A percentile compares a stretch with the other conserved stretches of the same genome.
Conservation (phyloP, 805 yeast species). For the Sugiyamaella floridensis region DNA sequence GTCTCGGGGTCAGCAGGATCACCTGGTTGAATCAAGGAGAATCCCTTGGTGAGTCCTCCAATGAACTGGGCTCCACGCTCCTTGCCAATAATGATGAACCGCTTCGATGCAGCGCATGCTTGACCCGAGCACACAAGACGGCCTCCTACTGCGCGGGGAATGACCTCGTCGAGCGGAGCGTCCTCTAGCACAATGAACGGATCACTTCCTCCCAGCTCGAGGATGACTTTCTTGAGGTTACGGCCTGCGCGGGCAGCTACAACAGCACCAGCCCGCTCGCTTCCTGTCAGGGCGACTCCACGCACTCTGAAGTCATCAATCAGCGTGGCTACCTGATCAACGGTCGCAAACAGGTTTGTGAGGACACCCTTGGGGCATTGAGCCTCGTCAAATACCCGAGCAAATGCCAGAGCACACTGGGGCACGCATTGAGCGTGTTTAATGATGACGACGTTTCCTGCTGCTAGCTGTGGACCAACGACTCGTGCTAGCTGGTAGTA, state of each 20-base stretch:
- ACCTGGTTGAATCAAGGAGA: constrained; percentile 41
- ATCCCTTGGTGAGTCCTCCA: background rate
- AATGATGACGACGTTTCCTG: constrained; percentile 53
- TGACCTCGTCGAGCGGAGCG: constrained; percentile 51
- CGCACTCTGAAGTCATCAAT: constrained; percentile 9
- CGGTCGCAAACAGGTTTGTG: constrained; percentile 21
- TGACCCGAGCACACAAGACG: constrained; percentile 60
- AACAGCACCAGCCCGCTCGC: constrained; percentile 22
- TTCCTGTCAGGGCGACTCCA: constrained; percentile 10
- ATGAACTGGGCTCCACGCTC: constrained; percentile 3
- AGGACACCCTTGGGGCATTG: constrained; percentile 54
- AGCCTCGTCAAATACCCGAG: constrained; percentile 47
- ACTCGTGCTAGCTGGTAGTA: constrained; percentile 61
- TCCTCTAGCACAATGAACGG: constrained; percentile 57
- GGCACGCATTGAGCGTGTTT: constrained; percentile 63
- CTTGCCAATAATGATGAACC: constrained; percentile 9
- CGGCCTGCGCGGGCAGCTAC: constrained; percentile 51
- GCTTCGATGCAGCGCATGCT: constrained; percentile 41
- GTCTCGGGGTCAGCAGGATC: constrained; percentile 46
- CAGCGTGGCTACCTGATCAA: constrained; percentile 2
- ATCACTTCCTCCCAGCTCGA: constrained; percentile 65
- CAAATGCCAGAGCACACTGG: constrained; percentile 51
- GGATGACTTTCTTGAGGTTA: constrained; percentile 47
- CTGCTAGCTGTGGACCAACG: constrained; percentile 60
- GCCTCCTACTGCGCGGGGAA: constrained; percentile 44